These are phyloP conservation scores for Ettlia oleoabundans DNA, from an alignment of 139 green algal genomes.

Conservation along the genomic window DNA sequence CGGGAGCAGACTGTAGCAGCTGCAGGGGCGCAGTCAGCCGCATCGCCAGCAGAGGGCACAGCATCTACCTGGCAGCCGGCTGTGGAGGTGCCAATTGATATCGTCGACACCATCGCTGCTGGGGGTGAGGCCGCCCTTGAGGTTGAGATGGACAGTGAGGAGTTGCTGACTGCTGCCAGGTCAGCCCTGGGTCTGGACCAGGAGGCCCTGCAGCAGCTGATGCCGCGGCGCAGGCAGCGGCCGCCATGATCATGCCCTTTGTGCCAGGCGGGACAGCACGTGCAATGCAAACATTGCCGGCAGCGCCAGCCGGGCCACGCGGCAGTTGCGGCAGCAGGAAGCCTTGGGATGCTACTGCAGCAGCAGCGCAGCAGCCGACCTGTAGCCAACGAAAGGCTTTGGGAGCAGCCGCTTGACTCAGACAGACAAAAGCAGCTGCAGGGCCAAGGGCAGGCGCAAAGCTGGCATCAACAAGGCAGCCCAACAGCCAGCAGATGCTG, in stretches of 20 bases:
- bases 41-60: background rate
- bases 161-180: constrained; percentile 1
- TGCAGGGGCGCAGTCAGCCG: background rate
- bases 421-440: too few relatives aligned
- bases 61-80: too few relatives aligned
- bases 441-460: background rate
- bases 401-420: background rate
- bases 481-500: background rate
- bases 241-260: background rate
- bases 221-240: background rate
- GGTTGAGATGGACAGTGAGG: background rate
- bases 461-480: background rate
- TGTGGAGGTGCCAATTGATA: background rate
- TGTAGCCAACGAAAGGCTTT: background rate
- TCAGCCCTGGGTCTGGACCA: background rate
- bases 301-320: background rate
- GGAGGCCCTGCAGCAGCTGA: background rate
- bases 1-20: background rate
- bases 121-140: background rate
- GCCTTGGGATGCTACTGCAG: background rate
- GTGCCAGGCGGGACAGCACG: background rate
- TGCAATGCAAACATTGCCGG: background rate
- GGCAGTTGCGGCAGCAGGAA: background rate
- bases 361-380: background rate
- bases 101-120: background rate